Evolutionary conservation across 1,284 basidiomycete genomes (phyloP).

Genomic region (Fomitopsis palustris): DNA sequence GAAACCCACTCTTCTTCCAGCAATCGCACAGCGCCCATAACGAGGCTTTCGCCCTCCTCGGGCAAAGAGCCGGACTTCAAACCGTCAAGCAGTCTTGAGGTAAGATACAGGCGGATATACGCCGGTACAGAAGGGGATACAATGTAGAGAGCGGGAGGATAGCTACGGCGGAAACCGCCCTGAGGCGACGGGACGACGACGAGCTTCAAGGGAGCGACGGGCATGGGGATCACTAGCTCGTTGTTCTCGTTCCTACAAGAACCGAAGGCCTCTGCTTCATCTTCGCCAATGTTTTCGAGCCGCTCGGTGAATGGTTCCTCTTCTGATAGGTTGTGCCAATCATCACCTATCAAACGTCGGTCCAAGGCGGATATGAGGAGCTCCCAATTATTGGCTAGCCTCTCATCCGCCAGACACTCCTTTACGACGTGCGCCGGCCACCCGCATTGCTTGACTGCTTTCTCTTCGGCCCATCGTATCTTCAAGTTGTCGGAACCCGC

Average conservation of each 20-base stretch:
- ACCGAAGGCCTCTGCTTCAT: slow-evolving; percentile 73
- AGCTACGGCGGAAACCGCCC: slow-evolving; percentile 48
- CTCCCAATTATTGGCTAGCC: slow-evolving; percentile 44
- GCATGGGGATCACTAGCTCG: slow-evolving; percentile 59
- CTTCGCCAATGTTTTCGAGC: slow-evolving; percentile 40
- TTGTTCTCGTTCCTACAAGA: slow-evolving; percentile 39
- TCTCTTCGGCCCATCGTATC: slow-evolving; percentile 80
- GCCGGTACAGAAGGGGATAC: slow-evolving; percentile 71
- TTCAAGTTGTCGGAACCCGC: slow-evolving; percentile 63
- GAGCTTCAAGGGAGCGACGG: slow-evolving; percentile 60
- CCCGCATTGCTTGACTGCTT: slow-evolving; percentile 80
- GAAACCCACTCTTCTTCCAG: slow-evolving; percentile 69
- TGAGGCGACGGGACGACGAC: slow-evolving; percentile 60
- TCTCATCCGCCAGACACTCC: slow-evolving; percentile 40
- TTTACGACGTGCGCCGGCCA: slow-evolving; percentile 77
- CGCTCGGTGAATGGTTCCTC: slow-evolving; percentile 16
- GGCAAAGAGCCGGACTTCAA: slow-evolving; percentile 55
- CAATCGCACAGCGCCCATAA: slow-evolving; percentile 72
- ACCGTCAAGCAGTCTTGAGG: slow-evolving; percentile 57
- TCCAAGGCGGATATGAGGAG: slow-evolving; percentile 49
- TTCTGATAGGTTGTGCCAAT: slow-evolving; percentile 19
- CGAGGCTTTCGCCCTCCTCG: slow-evolving; percentile 67
- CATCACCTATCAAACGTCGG: slow-evolving; percentile 43
- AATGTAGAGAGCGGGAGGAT: slow-evolving; percentile 72
- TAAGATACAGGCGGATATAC: slow-evolving; percentile 83